phyloP scores from a whole-genome alignment of 495 filamentous ascomycete genomes.

The Penicillium paxilli region DNA sequence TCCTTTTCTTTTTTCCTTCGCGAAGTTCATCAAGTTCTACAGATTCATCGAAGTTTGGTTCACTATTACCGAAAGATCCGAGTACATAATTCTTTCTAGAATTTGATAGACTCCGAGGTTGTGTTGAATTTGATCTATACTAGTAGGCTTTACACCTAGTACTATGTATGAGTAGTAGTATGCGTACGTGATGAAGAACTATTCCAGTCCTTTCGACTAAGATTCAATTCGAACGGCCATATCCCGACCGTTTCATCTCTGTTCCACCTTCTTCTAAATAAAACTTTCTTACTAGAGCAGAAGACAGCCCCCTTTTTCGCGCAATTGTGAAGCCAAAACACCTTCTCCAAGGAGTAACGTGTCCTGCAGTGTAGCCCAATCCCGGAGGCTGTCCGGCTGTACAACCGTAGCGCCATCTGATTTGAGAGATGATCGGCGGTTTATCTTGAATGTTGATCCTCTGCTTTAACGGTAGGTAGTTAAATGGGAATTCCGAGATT shows the following conservation, averaged over 20 bases:
- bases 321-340: background rate
- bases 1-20: background rate
- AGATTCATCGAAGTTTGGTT: background rate
- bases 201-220: too few species aligned
- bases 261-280: background rate
- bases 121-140: too few species aligned
- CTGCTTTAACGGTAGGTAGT: background rate
- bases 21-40: background rate
- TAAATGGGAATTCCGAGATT: background rate
- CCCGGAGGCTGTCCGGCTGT: background rate
- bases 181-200: too few species aligned
- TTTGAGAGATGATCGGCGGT: background rate
- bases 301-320: background rate
- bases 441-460: conserved; percentile 1
- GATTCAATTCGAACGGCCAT: background rate
- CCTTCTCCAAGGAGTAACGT: background rate
- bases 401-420: too few species aligned
- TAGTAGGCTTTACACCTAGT: too few species aligned
- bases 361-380: background rate
- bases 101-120: too few species aligned
- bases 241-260: background rate
- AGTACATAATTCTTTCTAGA: too few species aligned
- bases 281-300: too few species aligned
- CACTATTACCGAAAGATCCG: too few species aligned
- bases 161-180: too few species aligned